Evolutionary conservation across 1,139 yeast genomes (phyloP).

Genomic region (Diutina siamensis): DNA sequence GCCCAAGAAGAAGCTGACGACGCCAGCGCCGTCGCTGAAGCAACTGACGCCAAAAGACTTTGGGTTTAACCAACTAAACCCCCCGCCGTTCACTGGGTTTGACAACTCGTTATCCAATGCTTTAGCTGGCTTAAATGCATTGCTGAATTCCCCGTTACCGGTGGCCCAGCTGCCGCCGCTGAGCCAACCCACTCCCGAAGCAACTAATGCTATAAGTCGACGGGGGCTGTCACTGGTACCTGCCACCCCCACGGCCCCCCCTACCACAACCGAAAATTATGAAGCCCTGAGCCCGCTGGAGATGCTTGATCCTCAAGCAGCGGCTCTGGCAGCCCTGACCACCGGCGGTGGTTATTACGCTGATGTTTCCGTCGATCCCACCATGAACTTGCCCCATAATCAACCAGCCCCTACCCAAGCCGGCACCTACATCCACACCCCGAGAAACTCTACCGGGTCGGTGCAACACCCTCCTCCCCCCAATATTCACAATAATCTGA

Average conservation of each 20-base stretch:
- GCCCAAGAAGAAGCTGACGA: conserved; percentile 3
- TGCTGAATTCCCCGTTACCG: conserved; percentile 9
- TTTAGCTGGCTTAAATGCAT: conserved; percentile 36
- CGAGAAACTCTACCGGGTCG: conserved; percentile 23
- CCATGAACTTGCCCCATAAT: conserved; percentile 37
- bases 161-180: background rate
- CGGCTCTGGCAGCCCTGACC: conserved; percentile 18
- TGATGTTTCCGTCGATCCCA: conserved; percentile 35
- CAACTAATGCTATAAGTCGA: conserved; percentile 3
- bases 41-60: background rate
- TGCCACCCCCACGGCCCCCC: conserved; percentile 10
- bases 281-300: conserved; percentile 21
- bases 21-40: background rate
- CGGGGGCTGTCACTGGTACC: conserved; percentile 9
- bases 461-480: conserved; percentile 6
- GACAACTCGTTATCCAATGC: conserved; percentile 32
- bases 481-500: conserved; percentile 25
- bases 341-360: conserved; percentile 38
- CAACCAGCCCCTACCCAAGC: conserved; percentile 27
- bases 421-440: conserved; percentile 20
- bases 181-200: conserved; percentile 17
- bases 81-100: conserved; percentile 29
- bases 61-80: conserved; percentile 26
- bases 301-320: conserved; percentile 26
- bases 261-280: conserved; percentile 12